phyloP scores from a whole-genome alignment of 2,329 filamentous ascomycete species.

The Aspergillus fumigatiaffinis region DNA sequence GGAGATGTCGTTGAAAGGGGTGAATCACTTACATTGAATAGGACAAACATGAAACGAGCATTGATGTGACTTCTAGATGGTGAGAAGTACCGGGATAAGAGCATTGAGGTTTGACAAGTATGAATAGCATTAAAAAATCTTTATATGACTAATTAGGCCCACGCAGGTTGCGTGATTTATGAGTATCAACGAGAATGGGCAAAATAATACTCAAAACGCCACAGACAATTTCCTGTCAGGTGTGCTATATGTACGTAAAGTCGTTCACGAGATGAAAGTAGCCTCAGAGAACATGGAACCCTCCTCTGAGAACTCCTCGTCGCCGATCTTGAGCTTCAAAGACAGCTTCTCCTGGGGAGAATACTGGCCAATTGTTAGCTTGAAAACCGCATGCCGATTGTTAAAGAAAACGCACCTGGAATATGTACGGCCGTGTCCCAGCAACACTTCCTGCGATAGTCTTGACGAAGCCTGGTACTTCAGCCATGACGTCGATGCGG shows the following conservation, averaged over 20 bases:
- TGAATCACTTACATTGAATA: background rate
- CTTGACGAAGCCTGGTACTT: conserved; percentile 95
- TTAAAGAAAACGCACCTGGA: conserved; percentile 63
- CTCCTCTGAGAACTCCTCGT: conserved; percentile 71
- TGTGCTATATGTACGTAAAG: conserved; percentile 27
- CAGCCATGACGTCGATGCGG: conserved; percentile 90
- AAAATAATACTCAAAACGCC: conserved; percentile 30
- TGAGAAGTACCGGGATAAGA: background rate
- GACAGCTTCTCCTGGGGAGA: conserved; percentile 61
- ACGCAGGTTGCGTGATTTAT: conserved; percentile 13
- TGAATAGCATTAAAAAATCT: conserved; percentile 28
- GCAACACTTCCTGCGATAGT: conserved; percentile 81
- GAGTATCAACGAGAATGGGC: conserved; percentile 25
- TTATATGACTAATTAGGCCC: conserved; percentile 19
- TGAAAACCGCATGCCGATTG: background rate
- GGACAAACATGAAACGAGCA: background rate
- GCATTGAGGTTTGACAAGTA: background rate
- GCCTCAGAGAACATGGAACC: conserved; percentile 82
- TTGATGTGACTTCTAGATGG: background rate
- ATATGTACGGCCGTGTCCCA: conserved; percentile 96
- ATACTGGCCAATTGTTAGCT: conserved; percentile 55
- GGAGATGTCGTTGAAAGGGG: background rate
- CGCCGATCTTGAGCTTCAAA: conserved; percentile 81
- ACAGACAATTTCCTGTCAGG: conserved; percentile 17
- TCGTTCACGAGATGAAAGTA: conserved; percentile 78